A percentile compares a stretch with the other conserved stretches of the same genome.
Conservation (phyloP, 1,139 yeast genomes). For the Torulaspora pretoriensis region DNA sequence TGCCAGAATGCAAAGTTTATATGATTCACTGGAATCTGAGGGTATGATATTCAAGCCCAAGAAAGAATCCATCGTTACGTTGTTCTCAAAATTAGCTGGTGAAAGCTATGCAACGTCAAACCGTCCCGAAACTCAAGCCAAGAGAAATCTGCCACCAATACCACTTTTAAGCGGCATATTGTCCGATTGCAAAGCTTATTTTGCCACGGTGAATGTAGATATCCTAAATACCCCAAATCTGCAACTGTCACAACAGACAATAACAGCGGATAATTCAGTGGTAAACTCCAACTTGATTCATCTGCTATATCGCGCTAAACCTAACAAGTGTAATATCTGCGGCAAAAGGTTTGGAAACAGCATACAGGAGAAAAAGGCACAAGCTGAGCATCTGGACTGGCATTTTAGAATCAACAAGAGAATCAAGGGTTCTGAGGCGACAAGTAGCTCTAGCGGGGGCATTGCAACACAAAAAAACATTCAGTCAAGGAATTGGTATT, state of each 20-base stretch:
- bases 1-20: constrained; percentile 24
- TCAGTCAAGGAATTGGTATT: constrained; percentile 80
- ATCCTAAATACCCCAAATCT: constrained; percentile 31
- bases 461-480: constrained; percentile 31
- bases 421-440: constrained; percentile 46
- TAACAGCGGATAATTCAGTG: constrained; percentile 25
- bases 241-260: constrained; percentile 29
- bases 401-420: constrained; percentile 89
- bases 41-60: constrained; percentile 28
- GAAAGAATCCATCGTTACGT: constrained; percentile 30
- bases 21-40: constrained; percentile 24
- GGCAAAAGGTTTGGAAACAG: constrained; percentile 78
- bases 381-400: constrained; percentile 82
- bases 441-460: constrained; percentile 37
- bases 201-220: constrained; percentile 30
- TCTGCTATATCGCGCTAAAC: constrained; percentile 41
- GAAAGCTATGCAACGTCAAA: constrained; percentile 5
- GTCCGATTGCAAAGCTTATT: constrained; percentile 33
- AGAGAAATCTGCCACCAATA: constrained; percentile 26
- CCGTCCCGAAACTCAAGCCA: constrained; percentile 7
- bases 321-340: constrained; percentile 84
- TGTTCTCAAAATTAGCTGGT: constrained; percentile 25
- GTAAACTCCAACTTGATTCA: constrained; percentile 30
- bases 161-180: constrained; percentile 28
- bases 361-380: constrained; percentile 52